Conservation (phyloP, 108 stramenopile genomes). For the Skeletonema costatum region DNA sequence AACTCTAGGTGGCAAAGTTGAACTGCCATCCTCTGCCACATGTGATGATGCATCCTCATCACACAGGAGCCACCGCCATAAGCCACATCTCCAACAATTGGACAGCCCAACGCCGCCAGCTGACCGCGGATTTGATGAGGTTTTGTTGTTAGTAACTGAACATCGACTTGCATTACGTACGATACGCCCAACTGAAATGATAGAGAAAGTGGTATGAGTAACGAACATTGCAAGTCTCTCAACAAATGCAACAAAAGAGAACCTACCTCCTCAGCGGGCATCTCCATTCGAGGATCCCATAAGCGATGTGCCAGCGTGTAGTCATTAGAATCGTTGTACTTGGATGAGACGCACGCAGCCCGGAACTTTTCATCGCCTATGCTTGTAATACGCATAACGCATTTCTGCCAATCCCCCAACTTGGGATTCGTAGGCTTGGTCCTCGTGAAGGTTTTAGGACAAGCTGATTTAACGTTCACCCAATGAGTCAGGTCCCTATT, state of each 20-base stretch:
- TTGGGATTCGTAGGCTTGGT: constrained; percentile 25
- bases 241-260: neutral
- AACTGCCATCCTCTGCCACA: constrained; percentile 44
- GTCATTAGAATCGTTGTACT: constrained; percentile 41
- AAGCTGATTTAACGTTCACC: constrained; percentile 38
- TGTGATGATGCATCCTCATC: constrained; percentile 36
- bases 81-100: constrained; percentile 50
- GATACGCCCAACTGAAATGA: neutral
- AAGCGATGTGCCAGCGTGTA: constrained; percentile 43
- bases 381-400: constrained; percentile 38
- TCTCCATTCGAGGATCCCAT: constrained; percentile 28
- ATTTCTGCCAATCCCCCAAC: constrained; percentile 31
- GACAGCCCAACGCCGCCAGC: constrained; percentile 52
- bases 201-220: neutral
- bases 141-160: constrained; percentile 43
- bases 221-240: neutral
- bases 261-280: constrained; percentile 34
- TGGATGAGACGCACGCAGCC: constrained; percentile 46
- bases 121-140: constrained; percentile 59
- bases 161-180: constrained; percentile 50
- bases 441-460: constrained; percentile 48
- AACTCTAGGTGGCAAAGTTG: constrained; percentile 45
- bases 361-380: constrained; percentile 37
- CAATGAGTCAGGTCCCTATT: constrained; percentile 34
- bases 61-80: constrained; percentile 48